Evolutionary conservation across 441 rosid species (phyloP), one percentile per base, ranked within the genome.

Genomic region (Bocquillonia castaneifolia): DNA sequence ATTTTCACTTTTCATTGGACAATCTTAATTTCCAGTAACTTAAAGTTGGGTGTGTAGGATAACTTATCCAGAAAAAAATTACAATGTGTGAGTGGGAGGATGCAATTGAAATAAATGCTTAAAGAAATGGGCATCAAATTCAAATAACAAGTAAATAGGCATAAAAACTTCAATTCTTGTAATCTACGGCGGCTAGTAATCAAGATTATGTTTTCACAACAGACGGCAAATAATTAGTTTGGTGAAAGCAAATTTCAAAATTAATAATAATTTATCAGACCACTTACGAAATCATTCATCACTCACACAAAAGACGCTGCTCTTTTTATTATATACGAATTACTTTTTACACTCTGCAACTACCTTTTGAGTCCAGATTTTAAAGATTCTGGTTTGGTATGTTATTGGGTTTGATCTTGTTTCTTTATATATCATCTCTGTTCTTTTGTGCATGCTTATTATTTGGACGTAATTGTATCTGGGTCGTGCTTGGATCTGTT

Each of bases 401-500:
- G 48, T 61, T 42, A 14, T 61, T 15, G 37, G 32, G 15, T n/a
- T 25, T 40, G 53, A 39, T 57, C 61, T 42, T 44, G 13, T 56
- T 56, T 39, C 15, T 42, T 10, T 29, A 42, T 42, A 42, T 61
- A 15, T 12, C 29, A 18, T 6, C 14, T 39, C 10, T 18, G 7
- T 42, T 26, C 12, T 40, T 18, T 8, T 48, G 17, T 54, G 70
- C 53, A 55, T 66, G 51, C 31, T 55, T 26, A 25, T 56, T 54
- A 22, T 51, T 15, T 51, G 15, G 52, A 34, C 17, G 3, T 64
- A 20, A 63, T 7, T 47, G 6, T 42, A 28, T 25, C 25, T 22
- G 15, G 26, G 64, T n/a, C 6, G 17, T 52, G 17, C 23, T 56
- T 56, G 54, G 63, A 55, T 67, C 63, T 28, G 39, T 55, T 67